A percentile compares a stretch with the other conserved stretches of the same genome.
Conservation (phyloP, 108 stramenopile genomes). For the Nitzschia inconspicua region DNA sequence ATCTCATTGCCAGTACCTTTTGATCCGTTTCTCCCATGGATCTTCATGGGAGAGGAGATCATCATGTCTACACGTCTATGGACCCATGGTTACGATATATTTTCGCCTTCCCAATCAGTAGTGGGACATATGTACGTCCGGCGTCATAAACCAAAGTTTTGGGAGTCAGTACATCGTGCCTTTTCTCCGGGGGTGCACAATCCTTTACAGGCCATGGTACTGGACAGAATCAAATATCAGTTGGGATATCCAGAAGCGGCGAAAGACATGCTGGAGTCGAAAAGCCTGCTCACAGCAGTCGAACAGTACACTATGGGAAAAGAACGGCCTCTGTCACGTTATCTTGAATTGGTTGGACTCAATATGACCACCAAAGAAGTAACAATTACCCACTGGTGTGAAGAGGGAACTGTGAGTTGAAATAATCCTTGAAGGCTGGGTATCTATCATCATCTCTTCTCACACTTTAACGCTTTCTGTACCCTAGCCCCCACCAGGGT, state of each 20-base stretch:
- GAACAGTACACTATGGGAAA: conserved; percentile 86
- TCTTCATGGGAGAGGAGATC: conserved; percentile 99
- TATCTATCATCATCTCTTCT: no score
- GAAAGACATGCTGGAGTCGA: conserved; percentile 66
- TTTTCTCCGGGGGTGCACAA: conserved; percentile 69
- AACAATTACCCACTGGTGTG: conserved; percentile 76
- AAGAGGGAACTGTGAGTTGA: conserved; percentile 47
- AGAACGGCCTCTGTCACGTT: conserved; percentile 59
- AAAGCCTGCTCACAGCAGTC: conserved; percentile 68
- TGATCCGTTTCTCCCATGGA: conserved; percentile 96
- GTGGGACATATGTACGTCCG: conserved; percentile 87
- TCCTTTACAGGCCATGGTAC: conserved; percentile 68
- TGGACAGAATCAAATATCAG: conserved; percentile 77
- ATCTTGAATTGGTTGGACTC: conserved; percentile 73
- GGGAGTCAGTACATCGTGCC: conserved; percentile 90
- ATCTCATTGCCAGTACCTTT: conserved; percentile 91
- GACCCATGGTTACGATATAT: conserved; percentile 97
- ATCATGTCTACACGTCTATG: conserved; percentile 84
- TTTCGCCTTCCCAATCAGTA: conserved; percentile 84
- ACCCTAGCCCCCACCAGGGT: no score
- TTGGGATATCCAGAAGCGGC: conserved; percentile 86
- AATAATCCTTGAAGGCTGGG: no score
- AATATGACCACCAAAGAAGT: conserved; percentile 79
- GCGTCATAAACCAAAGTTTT: conserved; percentile 95
- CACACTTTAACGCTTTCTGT: no score